Percentiles rank a stretch among this genome's conserved stretches.
phyloP scores from a whole-genome alignment of 2,329 filamentous ascomycete species.

The Karstenula rhodostoma region DNA sequence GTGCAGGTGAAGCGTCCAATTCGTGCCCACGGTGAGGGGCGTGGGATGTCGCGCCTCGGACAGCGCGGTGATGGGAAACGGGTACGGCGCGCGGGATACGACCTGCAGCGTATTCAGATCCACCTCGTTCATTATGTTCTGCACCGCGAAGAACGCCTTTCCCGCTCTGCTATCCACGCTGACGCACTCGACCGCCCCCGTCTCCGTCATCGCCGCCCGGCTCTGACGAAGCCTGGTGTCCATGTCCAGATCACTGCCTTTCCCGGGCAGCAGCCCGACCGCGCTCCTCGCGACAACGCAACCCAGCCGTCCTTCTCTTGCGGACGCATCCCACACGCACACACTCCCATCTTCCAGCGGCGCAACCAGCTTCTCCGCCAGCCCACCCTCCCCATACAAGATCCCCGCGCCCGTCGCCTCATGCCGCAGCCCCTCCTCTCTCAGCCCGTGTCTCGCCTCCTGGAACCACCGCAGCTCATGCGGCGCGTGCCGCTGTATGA shows the following conservation, averaged over 20 bases:
- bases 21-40: slow-evolving; percentile 85
- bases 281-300: slow-evolving; percentile 71
- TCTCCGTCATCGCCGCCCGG: slow-evolving; percentile 71
- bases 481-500: slow-evolving; percentile 80
- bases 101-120: slow-evolving; percentile 78
- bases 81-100: slow-evolving; percentile 74
- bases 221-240: slow-evolving; percentile 55
- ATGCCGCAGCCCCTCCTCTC: slow-evolving; percentile 55
- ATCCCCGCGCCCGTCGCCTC: slow-evolving; percentile 77
- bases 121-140: slow-evolving; percentile 79
- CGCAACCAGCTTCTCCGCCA: slow-evolving; percentile 70
- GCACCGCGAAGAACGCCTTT: slow-evolving; percentile 81
- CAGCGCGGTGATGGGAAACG: slow-evolving; percentile 83
- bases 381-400: slow-evolving; percentile 64
- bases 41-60: slow-evolving; percentile 72
- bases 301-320: slow-evolving; percentile 66
- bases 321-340: slow-evolving; percentile 77
- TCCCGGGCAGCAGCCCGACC: slow-evolving; percentile 71
- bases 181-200: slow-evolving; percentile 79
- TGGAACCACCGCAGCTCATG: slow-evolving; percentile 81
- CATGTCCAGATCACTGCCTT: slow-evolving; percentile 53
- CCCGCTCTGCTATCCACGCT: slow-evolving; percentile 74
- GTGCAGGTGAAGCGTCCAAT: slow-evolving; percentile 80
- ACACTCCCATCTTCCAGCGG: slow-evolving; percentile 87
- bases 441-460: slow-evolving; percentile 58